Base-by-base conservation (phyloP, 169 alveolate species). In the Cryptosporidium meleagridis region DNA sequence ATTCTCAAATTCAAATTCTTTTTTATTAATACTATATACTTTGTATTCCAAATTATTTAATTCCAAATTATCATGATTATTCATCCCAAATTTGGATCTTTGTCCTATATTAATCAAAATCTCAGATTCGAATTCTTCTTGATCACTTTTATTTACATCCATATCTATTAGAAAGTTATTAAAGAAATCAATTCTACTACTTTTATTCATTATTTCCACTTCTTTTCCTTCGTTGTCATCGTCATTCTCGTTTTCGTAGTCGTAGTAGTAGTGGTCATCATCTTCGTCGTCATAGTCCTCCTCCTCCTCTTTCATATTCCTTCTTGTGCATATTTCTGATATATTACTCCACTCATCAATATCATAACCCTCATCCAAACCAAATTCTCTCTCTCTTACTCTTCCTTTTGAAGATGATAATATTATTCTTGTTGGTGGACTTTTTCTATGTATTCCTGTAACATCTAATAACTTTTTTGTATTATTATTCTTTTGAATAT, bases 311-410 rank as follows among this genome's bases (percentile, higher is more conserved):
- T 14, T 21, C 10, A 1, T 18, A 3, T 53, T 23, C 10, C n/a
- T 4, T n/a, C 71, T 65, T 65, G 53, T 18, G 10, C 23, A 31
- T 16, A 33, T 33, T 29, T 73, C 86, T 10, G 84, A 69, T 26
- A 69, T 23, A 44, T 69, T 26, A 39, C 44, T 51, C 84, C 84
- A 69, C 2, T 69, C 65, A 69, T 69, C 84, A 39, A 41, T 18
- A 16, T 69, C 84, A 44, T 5, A 45, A 3, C 84, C 84, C 16
- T 69, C 84, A 41, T 69, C 41, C 4, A 69, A 44, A 41, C 41
- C 84, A 12, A 12, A 9, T n/a, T 59, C 69, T 14, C 55, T 16
- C 21, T 48, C 55, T 48, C 62, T 39, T n/a, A 10, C 14, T 23
- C 8, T 52, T 18, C 51, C 33, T 33, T 21, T 55, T 26, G 31